Percentiles rank a stretch among this genome's conserved stretches.
These are phyloP conservation scores for Cercospora sp. DNA, from an alignment of 2,329 filamentous ascomycete species.

Conservation along the genomic window DNA sequence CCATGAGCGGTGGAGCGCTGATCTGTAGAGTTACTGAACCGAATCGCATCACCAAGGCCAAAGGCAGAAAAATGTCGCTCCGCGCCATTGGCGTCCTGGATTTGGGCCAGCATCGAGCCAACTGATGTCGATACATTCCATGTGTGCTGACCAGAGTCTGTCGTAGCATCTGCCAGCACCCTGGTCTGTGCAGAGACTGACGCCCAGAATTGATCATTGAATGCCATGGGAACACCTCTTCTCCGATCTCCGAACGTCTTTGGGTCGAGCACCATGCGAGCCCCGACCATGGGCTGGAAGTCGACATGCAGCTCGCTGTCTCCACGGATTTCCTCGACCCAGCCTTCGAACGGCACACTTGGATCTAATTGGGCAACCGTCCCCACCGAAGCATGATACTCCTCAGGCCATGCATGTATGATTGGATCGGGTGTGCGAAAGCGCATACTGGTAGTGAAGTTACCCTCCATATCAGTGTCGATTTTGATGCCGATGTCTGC, in stretches of 20 bases:
- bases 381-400: background rate
- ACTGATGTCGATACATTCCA: background rate
- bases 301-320: background rate
- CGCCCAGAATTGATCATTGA: background rate
- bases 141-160: background rate
- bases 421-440: background rate
- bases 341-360: background rate
- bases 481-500: background rate
- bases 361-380: background rate
- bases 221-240: background rate
- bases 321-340: background rate
- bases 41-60: background rate
- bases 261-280: background rate
- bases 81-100: background rate
- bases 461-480: conserved; percentile 2
- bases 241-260: background rate
- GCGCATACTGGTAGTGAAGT: background rate
- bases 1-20: background rate
- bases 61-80: background rate
- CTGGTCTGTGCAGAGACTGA: background rate
- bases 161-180: background rate
- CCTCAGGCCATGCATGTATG: background rate
- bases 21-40: background rate
- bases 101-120: background rate
- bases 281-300: background rate